Evolutionary conservation across 208 protist genomes (phyloP), one percentile per base, ranked within the genome.

Genomic region (Leishmania amazonensis): DNA sequence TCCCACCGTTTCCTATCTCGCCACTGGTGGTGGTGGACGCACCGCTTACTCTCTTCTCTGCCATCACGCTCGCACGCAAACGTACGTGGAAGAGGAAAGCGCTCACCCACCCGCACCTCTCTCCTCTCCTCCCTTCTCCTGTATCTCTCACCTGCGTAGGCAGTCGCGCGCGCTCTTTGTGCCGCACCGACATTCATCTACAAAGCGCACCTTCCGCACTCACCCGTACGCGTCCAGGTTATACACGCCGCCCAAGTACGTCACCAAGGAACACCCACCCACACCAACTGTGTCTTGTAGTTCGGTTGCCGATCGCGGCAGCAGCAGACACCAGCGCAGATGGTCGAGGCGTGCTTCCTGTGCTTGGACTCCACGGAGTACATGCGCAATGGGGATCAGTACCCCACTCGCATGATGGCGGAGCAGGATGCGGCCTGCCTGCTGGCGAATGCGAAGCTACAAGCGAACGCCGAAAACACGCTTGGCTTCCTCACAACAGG

Each of bases 361-460:
- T 98, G 96, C 81, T 60, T 99, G 58, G 99, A 99, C 90, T 99
- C 97, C 72, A 98, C 95, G 49, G 99, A 99, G 91, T 99, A 94
- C 89, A 99, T 99, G 98, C 93, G 99, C 65, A 99, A 99, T 93
- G 98, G 99, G 31, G 99, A 99, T 87, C 99, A 99, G 84, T 89
- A 94, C 70, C 99, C 99, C 38, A 99, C 95, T 17, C 94, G 99
- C 49, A 88, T 99, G 83, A 90, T 98, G 71, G 98, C 98, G 21
- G 97, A 99, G 85, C 88, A 95, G 68, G 99, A 99, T 85, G 98
- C 99, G 24, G 96, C 99, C 35, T 99, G 99, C 86, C 80, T 99
- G 13, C 85, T 99, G 53, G 94, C 92, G 64, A 96, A 94, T 79
- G 91, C 95, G 15, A 99, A 99, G 87, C 98, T 97, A 15, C 90